Evolutionary conservation across 1,284 basidiomycete species (phyloP), one percentile per base, ranked within the genome.

Genomic region (Apiotrichum gracile): DNA sequence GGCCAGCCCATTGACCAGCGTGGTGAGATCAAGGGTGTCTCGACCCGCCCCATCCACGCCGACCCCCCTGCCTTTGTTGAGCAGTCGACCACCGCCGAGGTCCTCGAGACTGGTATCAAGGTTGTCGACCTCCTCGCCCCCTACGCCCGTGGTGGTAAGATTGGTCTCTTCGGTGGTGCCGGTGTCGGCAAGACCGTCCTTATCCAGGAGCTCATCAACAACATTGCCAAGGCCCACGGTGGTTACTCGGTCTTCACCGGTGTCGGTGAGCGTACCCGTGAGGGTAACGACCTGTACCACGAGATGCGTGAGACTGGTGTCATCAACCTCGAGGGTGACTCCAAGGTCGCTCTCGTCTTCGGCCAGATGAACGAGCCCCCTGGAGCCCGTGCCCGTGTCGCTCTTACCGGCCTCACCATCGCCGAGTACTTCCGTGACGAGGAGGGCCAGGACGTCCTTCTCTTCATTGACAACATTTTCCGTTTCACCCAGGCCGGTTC

Each of bases 381-480:
- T 70, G 94, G 94, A 85, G 94, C 94, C 70, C 93, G 94, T 87
- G 94, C 94, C 75, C 94, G 94, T 88, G 94, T 97, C 72, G 94
- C 94, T 61, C 85, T 98, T 70, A 97, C 94, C 69, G 94, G 94
- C 80, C 82, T 98, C 61, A 97, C 94, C 75, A 96, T 97, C 67
- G 94, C 94, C 68, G 94, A 98, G 81, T 98, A 97, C 82, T 98
- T 98, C 94, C 93, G 94, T 87, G 94, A 98, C 74, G 93, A 97
- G 80, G 93, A 98, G 81, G 94, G 94, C 66, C 94, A 98, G 80
- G 94, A 97, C 79, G 94, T 98, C 82, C 84, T 97, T 75, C 87
- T 98, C 75, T 97, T 97, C 85, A 97, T 97, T 76, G 94, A 98
- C 88, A 98, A 97, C 85, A 98, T 97, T 81, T 96, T 96, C 91